Conservation (phyloP, 2,329 filamentous ascomycete genomes). For the Claviceps fusiformis region DNA sequence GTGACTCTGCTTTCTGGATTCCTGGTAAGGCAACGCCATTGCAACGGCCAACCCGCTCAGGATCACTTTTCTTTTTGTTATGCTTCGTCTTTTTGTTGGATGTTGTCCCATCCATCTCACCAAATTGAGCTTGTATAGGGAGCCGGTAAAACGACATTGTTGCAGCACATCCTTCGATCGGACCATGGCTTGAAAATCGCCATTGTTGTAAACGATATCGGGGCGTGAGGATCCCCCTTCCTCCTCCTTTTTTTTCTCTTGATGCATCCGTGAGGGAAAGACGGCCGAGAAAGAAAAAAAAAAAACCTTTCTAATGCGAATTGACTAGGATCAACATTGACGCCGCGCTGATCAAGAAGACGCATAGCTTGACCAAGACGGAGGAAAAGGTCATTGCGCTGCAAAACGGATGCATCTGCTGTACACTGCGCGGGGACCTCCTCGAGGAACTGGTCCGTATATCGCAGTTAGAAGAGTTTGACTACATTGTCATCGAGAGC, state of each 20-base stretch:
- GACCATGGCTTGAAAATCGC: constrained; percentile 56
- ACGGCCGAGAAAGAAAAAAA: background rate
- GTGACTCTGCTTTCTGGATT: constrained; percentile 24
- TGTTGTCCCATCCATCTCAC: no score
- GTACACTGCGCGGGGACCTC: constrained; percentile 57
- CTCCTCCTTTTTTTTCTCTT: background rate
- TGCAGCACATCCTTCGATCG: constrained; percentile 54
- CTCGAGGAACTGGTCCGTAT: constrained; percentile 55
- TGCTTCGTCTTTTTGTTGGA: no score
- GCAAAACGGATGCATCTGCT: constrained; percentile 66
- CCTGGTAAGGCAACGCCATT: constrained; percentile 10
- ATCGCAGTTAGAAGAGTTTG: constrained; percentile 46
- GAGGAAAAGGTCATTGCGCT: constrained; percentile 54
- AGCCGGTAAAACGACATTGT: constrained; percentile 56
- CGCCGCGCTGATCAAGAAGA: constrained; percentile 44
- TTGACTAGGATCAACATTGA: constrained; percentile 46
- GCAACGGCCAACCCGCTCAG: no score
- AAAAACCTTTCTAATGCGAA: background rate
- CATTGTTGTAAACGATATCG: constrained; percentile 63
- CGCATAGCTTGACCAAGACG: constrained; percentile 40
- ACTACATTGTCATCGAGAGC: constrained; percentile 61
- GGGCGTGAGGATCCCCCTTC: constrained; percentile 27
- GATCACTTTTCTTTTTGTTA: background rate
- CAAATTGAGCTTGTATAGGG: constrained; percentile 27
- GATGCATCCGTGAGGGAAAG: accelerated